A percentile compares a stretch with the other conserved stretches of the same genome.
These are phyloP conservation scores for Penicillium dipodomyicola DNA, from an alignment of 495 filamentous ascomycete genomes.

Conservation along the genomic window DNA sequence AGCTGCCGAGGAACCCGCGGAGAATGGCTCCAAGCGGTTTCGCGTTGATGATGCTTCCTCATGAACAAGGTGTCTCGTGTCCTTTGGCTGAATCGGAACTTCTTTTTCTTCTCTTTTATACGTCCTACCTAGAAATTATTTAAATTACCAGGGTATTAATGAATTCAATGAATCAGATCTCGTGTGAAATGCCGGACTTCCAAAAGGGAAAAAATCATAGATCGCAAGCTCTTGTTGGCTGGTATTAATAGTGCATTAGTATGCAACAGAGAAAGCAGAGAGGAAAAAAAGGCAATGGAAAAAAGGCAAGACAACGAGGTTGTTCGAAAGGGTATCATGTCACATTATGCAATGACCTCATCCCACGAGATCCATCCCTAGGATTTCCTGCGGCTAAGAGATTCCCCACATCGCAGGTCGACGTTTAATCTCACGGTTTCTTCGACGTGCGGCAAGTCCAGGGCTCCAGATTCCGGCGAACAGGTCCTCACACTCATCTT, in stretches of 20 bases:
- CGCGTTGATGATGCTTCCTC: slow-evolving; percentile 26
- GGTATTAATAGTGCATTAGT: not conserved
- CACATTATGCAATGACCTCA: not conserved
- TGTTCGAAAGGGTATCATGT: slow-evolving; percentile 10
- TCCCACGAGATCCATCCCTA: not conserved
- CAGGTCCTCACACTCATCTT: slow-evolving; percentile 92
- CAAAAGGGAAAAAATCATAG: not conserved
- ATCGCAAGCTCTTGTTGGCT: not conserved
- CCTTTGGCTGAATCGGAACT: not conserved
- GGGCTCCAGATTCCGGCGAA: slow-evolving; percentile 86
- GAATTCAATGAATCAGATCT: slow-evolving; percentile 2
- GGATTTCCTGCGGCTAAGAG: slow-evolving; percentile 11
- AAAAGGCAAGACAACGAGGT: not conserved
- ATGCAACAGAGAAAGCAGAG: not conserved
- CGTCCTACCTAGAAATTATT: not conserved
- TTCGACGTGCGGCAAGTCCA: slow-evolving; percentile 62
- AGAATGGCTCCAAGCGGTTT: slow-evolving; percentile 32
- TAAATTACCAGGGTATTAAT: slow-evolving; percentile 2
- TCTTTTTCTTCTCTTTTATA: slow-evolving; percentile 2
- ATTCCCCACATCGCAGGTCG: slow-evolving; percentile 31
- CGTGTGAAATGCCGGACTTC: not conserved
- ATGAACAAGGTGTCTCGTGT: not conserved
- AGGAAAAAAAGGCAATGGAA: not conserved
- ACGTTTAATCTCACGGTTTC: slow-evolving; percentile 49
- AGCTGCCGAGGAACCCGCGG: slow-evolving; percentile 27